A percentile compares a stretch with the other conserved stretches of the same genome.
These are phyloP conservation scores for Capronia americana DNA, from an alignment of 2,329 filamentous ascomycete genomes.

Conservation along the genomic window DNA sequence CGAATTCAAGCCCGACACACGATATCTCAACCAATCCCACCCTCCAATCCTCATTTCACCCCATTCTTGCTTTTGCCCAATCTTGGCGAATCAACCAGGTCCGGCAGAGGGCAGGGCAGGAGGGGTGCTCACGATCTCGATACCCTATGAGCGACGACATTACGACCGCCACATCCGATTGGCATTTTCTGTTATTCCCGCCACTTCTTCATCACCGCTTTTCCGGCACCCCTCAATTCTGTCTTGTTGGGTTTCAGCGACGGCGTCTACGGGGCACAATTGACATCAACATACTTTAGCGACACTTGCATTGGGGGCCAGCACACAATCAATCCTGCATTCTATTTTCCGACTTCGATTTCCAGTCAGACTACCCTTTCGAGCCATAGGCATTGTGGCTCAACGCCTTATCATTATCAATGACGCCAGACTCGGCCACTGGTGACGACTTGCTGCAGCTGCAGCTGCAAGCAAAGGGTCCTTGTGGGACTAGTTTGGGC, in stretches of 20 bases:
- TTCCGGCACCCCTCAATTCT: constrained; percentile 12
- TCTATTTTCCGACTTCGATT: constrained; percentile 4
- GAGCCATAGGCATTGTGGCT: constrained; percentile 5
- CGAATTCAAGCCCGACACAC: background rate
- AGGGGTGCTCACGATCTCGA: constrained; percentile 15
- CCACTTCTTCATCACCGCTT: constrained; percentile 20
- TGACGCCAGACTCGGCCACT: constrained; percentile 7
- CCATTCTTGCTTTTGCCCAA: constrained; percentile 11
- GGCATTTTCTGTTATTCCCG: constrained; percentile 13
- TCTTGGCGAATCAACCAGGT: constrained; percentile 1
- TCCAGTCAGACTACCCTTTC: background rate
- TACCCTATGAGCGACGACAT: constrained; percentile 19
- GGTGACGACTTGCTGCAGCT: constrained; percentile 20
- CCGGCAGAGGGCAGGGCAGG: background rate
- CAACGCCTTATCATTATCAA: constrained; percentile 12
- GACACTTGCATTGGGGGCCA: constrained; percentile 9
- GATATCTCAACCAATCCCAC: constrained; percentile 9
- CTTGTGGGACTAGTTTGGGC: constrained; percentile 8
- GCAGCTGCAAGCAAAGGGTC: constrained; percentile 10
- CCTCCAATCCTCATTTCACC: constrained; percentile 9
- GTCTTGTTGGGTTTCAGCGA: constrained; percentile 32
- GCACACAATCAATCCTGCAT: constrained; percentile 9
- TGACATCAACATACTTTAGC: constrained; percentile 6
- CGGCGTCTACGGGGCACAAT: constrained; percentile 21
- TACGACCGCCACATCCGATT: constrained; percentile 23